Base-by-base conservation (phyloP, 768 basidiomycete genomes). In the Hericium rajendrae region DNA sequence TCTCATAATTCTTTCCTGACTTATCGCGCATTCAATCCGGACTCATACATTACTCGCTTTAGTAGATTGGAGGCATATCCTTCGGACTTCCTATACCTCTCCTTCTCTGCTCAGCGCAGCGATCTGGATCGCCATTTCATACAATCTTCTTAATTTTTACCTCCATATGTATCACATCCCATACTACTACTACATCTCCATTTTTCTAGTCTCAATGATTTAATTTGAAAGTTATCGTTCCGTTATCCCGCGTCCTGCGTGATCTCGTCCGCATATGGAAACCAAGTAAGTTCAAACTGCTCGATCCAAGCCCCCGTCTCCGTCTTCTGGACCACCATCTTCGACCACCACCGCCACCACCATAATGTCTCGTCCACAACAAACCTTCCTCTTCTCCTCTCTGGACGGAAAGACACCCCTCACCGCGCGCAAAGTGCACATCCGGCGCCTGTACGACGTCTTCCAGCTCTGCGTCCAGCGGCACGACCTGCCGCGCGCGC, bases 401-500 rank as follows among this genome's bases (percentile, higher is more conserved):
- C 72, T 79, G n/a, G 72, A 75, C 53, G 72, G 77, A 9, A 80
- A 77, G 60, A 66, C 64, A 20, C 77, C 81, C 54, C 69, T 67
- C 11, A 82, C 81, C 2, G 71, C 83, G 40, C 78, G 90, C 32
- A 85, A 82, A 69, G 72, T 85, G 4, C 89, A 92, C 67, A 75
- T 92, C 49, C 80, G 84, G 41, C 83, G 87, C 22, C 73, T 93
- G 2, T 82, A 81, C 65, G 91, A 93, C 70, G 65, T 92, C 15
- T 70, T 93, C 24, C 81, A 91, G 49, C 70, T 91, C 41, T 18
- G n/a, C 9, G n/a, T 46, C n/a, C 43, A 46, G 48, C 79, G 83
- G 16, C 75, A 76, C 48, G 87, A 93, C 69, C 70, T 81, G 56
- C 64, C 67, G 48, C 76, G 85, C 41, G 91, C 91, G 24, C 77